Percentiles rank a stretch among this genome's conserved stretches.
These are phyloP conservation scores for Melampsora larici-populina DNA, from an alignment of 1,284 basidiomycete species.

Conservation along the genomic window DNA sequence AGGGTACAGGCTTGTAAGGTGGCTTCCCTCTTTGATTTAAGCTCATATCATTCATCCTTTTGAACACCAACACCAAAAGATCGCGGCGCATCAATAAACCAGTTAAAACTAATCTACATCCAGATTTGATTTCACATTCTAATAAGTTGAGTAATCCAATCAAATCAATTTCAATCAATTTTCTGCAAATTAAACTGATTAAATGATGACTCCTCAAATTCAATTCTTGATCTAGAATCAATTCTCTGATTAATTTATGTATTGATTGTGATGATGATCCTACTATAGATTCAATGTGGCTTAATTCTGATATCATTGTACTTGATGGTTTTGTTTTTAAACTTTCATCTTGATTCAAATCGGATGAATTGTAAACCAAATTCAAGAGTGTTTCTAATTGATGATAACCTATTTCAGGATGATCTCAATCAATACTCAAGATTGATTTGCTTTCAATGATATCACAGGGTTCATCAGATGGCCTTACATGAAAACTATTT, in stretches of 20 bases:
- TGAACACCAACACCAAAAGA: too few relatives aligned
- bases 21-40: too few relatives aligned
- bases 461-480: background rate
- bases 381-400: background rate
- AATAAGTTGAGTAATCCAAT: constrained; percentile 9
- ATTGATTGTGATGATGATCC: constrained; percentile 3
- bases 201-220: too few relatives aligned
- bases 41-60: too few relatives aligned
- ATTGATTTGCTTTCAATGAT: too few relatives aligned
- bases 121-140: constrained; percentile 24
- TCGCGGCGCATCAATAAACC: constrained; percentile 27
- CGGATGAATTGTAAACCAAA: background rate
- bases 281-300: constrained; percentile 8
- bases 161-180: constrained; percentile 22
- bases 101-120: constrained; percentile 31
- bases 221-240: background rate
- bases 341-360: background rate
- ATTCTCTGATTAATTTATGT: constrained; percentile 1
- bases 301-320: constrained; percentile 25
- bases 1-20: too few relatives aligned
- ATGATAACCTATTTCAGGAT: constrained; percentile 1
- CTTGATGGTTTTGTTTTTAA: constrained; percentile 18
- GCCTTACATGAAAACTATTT: background rate
- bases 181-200: constrained; percentile 20
- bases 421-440: background rate